Percentiles rank a stretch among this genome's conserved stretches.
Conservation (phyloP, 2,329 filamentous ascomycete species). For the Colletotrichum orbiculare region DNA sequence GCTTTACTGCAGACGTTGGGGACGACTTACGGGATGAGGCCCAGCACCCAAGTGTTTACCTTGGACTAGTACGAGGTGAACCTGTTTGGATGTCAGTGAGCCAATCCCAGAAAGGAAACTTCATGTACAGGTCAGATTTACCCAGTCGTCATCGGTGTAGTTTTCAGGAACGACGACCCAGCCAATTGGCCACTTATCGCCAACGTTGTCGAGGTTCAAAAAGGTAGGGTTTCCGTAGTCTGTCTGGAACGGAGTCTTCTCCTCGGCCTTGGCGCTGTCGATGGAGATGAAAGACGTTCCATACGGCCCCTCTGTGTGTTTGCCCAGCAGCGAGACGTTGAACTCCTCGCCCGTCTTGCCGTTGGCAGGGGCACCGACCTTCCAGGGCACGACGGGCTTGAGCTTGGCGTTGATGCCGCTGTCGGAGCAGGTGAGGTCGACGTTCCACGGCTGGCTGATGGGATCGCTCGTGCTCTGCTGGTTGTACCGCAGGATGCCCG, state of each 20-base stretch:
- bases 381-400: slow-evolving; percentile 42
- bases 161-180: slow-evolving; percentile 38
- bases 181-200: slow-evolving; percentile 23
- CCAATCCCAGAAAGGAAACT: neutral
- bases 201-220: slow-evolving; percentile 36
- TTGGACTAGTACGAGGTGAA: slow-evolving; percentile 11
- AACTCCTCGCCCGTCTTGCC: slow-evolving; percentile 1
- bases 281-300: slow-evolving; percentile 42
- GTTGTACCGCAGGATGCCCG: slow-evolving; percentile 43
- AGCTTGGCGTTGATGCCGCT: slow-evolving; percentile 40
- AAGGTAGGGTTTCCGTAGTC: slow-evolving; percentile 57
- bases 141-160: slow-evolving; percentile 36
- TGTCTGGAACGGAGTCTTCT: slow-evolving; percentile 41
- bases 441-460: slow-evolving; percentile 33
- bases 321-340: slow-evolving; percentile 1
- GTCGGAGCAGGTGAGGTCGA: slow-evolving; percentile 42
- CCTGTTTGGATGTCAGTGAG: neutral
- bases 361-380: slow-evolving; percentile 28
- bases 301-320: neutral
- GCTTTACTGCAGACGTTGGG: neutral
- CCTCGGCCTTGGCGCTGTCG: slow-evolving; percentile 4
- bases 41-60: neutral
- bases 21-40: slow-evolving; percentile 17
- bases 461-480: slow-evolving; percentile 33
- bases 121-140: neutral